A percentile compares a stretch with the other conserved stretches of the same genome.
Conservation (phyloP, 2,329 filamentous ascomycete species). For the Fusarium avenaceum region DNA sequence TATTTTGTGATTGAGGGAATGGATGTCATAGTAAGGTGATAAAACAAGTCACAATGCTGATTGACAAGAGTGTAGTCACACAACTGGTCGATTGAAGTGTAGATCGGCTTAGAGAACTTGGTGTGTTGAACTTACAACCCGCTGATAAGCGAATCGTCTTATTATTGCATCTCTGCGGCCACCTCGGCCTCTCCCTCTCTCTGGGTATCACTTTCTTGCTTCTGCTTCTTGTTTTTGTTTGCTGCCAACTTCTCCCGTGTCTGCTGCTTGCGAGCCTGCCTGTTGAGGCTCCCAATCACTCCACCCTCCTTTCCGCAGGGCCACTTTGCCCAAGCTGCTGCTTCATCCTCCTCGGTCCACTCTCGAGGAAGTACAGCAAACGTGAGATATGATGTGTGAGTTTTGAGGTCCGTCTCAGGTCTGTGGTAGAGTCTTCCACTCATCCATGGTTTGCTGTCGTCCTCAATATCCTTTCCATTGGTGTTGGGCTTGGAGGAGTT, state of each 20-base stretch:
- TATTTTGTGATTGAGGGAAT: slow-evolving; percentile 12
- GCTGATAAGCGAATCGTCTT: slow-evolving; percentile 12
- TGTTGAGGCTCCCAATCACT: slow-evolving; percentile 67
- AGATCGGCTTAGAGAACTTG: slow-evolving; percentile 5
- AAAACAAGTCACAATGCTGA: slow-evolving; percentile 11
- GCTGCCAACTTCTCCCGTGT: slow-evolving; percentile 66
- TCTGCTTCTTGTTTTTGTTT: slow-evolving; percentile 61
- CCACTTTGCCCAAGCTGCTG: slow-evolving; percentile 73
- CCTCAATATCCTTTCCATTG: slow-evolving; percentile 45
- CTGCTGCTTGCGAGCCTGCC: slow-evolving; percentile 68
- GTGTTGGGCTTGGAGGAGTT: slow-evolving; percentile 44
- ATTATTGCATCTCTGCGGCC: slow-evolving; percentile 38
- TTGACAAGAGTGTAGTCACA: neutral
- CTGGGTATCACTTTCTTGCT: slow-evolving; percentile 45
- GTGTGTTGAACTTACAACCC: slow-evolving; percentile 10
- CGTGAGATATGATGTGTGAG: slow-evolving; percentile 95
- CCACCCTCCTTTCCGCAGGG: slow-evolving; percentile 68
- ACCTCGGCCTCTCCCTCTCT: slow-evolving; percentile 31
- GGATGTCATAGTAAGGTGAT: slow-evolving; percentile 15
- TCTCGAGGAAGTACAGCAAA: slow-evolving; percentile 91
- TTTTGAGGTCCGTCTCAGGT: slow-evolving; percentile 90
- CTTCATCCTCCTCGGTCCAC: slow-evolving; percentile 88
- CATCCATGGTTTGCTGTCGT: slow-evolving; percentile 71
- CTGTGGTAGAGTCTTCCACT: slow-evolving; percentile 84
- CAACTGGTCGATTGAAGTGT: slow-evolving; percentile 4